phyloP scores from a whole-genome alignment of 2,329 filamentous ascomycete species.

The Claviceps sp. region DNA sequence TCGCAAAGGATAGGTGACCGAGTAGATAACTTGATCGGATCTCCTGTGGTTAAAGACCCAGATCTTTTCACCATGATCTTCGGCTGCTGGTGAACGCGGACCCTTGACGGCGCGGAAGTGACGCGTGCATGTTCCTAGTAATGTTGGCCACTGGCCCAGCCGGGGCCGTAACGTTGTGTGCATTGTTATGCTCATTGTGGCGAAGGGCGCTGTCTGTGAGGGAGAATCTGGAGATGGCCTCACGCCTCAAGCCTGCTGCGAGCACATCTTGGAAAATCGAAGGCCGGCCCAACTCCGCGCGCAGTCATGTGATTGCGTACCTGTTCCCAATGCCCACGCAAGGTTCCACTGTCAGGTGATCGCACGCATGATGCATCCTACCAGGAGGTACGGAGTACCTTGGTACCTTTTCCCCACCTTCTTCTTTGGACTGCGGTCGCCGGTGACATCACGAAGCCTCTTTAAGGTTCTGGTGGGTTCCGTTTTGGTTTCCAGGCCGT shows the following conservation, averaged over 20 bases:
- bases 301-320: slow-evolving; percentile 13
- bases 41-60: slow-evolving; percentile 40
- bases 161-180: slow-evolving; percentile 18
- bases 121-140: slow-evolving; percentile 29
- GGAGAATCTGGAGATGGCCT: neutral
- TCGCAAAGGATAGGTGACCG: slow-evolving; percentile 10
- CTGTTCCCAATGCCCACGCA: no score
- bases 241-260: neutral
- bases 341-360: no score
- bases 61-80: slow-evolving; percentile 42
- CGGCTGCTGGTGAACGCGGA: slow-evolving; percentile 10
- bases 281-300: slow-evolving; percentile 1
- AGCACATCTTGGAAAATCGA: slow-evolving; percentile 8
- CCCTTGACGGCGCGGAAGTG: slow-evolving; percentile 12
- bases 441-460: slow-evolving; percentile 23
- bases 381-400: no score
- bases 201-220: slow-evolving; percentile 8
- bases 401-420: no score
- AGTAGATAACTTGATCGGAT: slow-evolving; percentile 39
- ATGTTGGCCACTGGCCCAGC: slow-evolving; percentile 29
- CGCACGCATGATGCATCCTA: no score
- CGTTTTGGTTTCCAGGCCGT: slow-evolving; percentile 14
- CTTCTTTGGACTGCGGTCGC: no score
- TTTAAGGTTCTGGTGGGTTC: slow-evolving; percentile 20
- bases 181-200: slow-evolving; percentile 24